phyloP scores from a whole-genome alignment of 2,329 filamentous ascomycete genomes.

The Neopestalotiopsis clavispora region DNA sequence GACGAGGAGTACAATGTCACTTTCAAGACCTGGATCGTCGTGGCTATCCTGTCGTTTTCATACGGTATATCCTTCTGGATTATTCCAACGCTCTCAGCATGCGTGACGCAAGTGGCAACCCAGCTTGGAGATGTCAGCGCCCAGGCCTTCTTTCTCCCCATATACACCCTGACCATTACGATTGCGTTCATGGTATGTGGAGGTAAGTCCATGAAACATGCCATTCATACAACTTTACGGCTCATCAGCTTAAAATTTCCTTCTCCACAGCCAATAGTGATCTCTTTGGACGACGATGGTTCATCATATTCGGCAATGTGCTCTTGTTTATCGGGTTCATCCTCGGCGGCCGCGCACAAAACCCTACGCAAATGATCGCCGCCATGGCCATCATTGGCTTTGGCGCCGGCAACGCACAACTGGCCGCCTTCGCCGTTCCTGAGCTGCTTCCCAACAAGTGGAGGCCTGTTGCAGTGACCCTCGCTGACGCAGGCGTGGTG shows the following conservation, averaged over 20 bases:
- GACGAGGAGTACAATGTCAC: conserved; percentile 44
- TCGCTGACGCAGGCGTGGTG: conserved; percentile 47
- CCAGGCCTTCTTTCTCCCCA: conserved; percentile 39
- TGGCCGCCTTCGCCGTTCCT: conserved; percentile 50
- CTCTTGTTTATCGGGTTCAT: conserved; percentile 43
- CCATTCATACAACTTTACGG: conserved; percentile 9
- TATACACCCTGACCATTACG: conserved; percentile 45
- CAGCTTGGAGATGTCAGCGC: conserved; percentile 39
- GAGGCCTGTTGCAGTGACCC: conserved; percentile 48
- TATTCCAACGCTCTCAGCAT: conserved; percentile 38
- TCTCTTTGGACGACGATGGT: conserved; percentile 51
- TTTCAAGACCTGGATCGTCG: conserved; percentile 45
- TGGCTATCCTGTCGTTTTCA: conserved; percentile 39
- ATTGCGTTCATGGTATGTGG: conserved; percentile 45
- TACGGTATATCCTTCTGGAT: conserved; percentile 46
- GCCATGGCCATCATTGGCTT: conserved; percentile 48
- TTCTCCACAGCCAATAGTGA: conserved; percentile 46
- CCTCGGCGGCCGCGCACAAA: conserved; percentile 44
- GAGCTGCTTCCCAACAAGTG: conserved; percentile 55
- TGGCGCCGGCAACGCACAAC: conserved; percentile 48
- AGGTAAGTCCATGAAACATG: conserved; percentile 12
- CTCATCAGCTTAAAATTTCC: conserved; percentile 28
- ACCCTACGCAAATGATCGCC: conserved; percentile 42
- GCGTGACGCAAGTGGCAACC: conserved; percentile 35
- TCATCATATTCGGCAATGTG: conserved; percentile 47